phyloP scores from a whole-genome alignment of 2,329 filamentous ascomycete genomes.

The Scedosporium aurantiacum region DNA sequence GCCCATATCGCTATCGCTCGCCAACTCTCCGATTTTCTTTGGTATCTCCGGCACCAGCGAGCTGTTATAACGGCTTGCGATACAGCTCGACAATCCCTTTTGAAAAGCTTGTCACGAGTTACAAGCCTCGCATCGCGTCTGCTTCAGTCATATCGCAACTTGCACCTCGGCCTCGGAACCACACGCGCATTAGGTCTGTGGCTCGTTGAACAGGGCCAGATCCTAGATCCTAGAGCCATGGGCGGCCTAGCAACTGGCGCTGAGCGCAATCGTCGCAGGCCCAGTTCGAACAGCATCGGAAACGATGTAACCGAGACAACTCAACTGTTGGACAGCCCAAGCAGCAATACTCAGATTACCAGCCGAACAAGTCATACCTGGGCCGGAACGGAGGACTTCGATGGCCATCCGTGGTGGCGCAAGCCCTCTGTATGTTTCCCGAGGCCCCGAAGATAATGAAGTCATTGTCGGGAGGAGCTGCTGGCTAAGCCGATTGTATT shows the following conservation, averaged over 20 bases:
- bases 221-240: not conserved
- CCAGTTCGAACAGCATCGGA: not conserved
- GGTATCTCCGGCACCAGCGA: not conserved
- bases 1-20: not conserved
- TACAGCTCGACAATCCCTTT: not conserved
- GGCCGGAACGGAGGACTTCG: slow-evolving; percentile 46
- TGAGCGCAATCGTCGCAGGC: not conserved
- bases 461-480: not conserved
- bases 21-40: not conserved
- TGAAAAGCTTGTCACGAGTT: no score
- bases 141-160: no score
- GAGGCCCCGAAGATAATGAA: not conserved
- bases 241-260: not conserved
- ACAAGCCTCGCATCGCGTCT: no score
- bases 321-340: slow-evolving; percentile 24
- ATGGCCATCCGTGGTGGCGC: slow-evolving; percentile 49
- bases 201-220: no score
- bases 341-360: slow-evolving; percentile 4
- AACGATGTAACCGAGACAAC: slow-evolving; percentile 23
- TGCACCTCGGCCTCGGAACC: no score
- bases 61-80: not conserved
- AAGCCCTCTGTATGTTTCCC: slow-evolving; percentile 41
- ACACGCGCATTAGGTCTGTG: no score
- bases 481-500: not conserved
- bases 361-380: slow-evolving; percentile 24